Percentiles rank a stretch among this genome's conserved stretches.
Evolutionary conservation across 179 eudicot genomes (phyloP).

Genomic region (Silene noctiflora): DNA sequence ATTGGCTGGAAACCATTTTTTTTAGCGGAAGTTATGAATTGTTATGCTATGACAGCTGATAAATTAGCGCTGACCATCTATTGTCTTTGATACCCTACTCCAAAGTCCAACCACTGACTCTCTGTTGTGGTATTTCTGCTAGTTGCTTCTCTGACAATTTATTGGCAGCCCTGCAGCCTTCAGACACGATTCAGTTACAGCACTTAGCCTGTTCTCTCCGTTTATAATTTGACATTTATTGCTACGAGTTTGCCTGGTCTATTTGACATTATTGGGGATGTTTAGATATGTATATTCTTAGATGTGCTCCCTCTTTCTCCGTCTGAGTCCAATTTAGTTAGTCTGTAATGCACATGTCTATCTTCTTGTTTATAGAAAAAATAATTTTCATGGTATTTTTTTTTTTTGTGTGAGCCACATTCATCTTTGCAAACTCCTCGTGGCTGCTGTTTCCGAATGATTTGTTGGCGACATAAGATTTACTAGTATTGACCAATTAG

Average conservation of each 20-base stretch:
- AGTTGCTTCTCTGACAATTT: not conserved
- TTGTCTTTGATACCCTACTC: not conserved
- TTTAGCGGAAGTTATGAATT: not conserved
- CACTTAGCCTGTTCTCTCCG: not conserved
- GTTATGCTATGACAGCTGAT: not conserved
- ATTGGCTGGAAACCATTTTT: not conserved
- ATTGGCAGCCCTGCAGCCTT: slow-evolving; percentile 2
- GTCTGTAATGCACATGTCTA: not conserved
- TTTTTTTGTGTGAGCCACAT: not conserved
- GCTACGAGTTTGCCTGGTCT: not conserved
- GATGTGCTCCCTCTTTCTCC: not conserved
- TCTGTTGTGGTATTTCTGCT: not conserved
- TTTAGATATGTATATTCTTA: not conserved
- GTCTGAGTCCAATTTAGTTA: not conserved
- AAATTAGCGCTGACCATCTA: not conserved
- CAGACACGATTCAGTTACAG: not conserved
- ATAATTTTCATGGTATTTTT: not conserved
- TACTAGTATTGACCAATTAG: not conserved
- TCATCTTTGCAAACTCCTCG: not conserved
- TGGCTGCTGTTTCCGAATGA: not conserved
- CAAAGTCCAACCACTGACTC: too few relatives aligned
- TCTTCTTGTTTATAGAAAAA: not conserved
- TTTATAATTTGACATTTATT: not conserved
- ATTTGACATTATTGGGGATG: not conserved
- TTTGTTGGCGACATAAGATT: not conserved